phyloP scores from a whole-genome alignment of 805 yeast species.

The Candida nitratophila region DNA sequence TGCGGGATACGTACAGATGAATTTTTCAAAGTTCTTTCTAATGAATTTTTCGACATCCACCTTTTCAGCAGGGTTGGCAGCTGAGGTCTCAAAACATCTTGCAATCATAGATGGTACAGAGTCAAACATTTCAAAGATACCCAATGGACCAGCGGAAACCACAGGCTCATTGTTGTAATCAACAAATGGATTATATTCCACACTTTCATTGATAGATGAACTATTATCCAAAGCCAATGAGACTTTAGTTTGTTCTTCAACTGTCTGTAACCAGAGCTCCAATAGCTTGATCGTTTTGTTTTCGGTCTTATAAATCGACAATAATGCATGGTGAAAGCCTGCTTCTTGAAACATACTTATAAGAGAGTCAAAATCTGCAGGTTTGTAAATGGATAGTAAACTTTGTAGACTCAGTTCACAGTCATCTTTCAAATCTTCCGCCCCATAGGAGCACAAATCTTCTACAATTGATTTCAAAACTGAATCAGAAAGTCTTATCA shows the following conservation, averaged over 20 bases:
- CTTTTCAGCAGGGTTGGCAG: conserved; percentile 8
- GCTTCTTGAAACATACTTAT: conserved; percentile 46
- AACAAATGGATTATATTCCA: background rate
- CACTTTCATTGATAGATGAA: background rate
- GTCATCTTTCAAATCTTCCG: conserved; percentile 36
- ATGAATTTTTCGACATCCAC: conserved; percentile 21
- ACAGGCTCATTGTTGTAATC: background rate
- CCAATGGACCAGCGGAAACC: background rate
- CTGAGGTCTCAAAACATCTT: conserved; percentile 15
- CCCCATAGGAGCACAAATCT: conserved; percentile 38
- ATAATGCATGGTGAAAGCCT: conserved; percentile 51
- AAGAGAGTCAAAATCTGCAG: conserved; percentile 43
- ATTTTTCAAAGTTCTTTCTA: conserved; percentile 20
- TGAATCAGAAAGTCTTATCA: conserved; percentile 62
- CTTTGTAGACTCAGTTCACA: conserved; percentile 74
- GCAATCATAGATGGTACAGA: conserved; percentile 21
- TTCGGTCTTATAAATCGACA: conserved; percentile 48
- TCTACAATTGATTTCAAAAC: conserved; percentile 41
- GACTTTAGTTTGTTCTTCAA: conserved; percentile 4
- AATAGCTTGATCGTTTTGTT: conserved; percentile 46
- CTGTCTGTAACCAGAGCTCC: conserved; percentile 40
- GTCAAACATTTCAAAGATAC: conserved; percentile 15
- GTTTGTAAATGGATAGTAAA: conserved; percentile 58
- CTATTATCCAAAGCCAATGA: background rate
- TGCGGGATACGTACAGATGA: conserved; percentile 23